A percentile compares a stretch with the other conserved stretches of the same genome.
Evolutionary conservation across 345 rosid genomes (phyloP).

Genomic region (Eucalyptus globulus): DNA sequence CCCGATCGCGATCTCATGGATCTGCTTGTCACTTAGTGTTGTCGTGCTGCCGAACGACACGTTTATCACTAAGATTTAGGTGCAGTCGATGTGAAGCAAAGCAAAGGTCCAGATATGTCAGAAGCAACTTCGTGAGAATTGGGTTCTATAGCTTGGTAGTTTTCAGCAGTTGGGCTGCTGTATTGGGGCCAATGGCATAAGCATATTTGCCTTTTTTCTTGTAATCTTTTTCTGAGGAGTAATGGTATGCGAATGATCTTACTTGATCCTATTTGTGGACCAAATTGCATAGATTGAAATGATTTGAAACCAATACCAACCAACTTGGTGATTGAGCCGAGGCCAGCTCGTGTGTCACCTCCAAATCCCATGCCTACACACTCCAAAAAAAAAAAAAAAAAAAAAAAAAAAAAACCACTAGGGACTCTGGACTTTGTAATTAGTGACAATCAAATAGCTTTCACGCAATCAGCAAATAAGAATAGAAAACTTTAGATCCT

Average conservation of each 20-base stretch:
- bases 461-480: neutral
- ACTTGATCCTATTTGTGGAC: neutral
- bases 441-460: neutral
- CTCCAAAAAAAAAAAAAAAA: neutral
- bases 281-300: neutral
- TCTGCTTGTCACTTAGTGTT: neutral
- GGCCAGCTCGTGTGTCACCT: neutral
- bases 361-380: neutral
- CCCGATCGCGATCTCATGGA: neutral
- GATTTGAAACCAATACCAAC: neutral
- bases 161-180: neutral
- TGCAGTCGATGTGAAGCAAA: neutral
- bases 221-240: neutral
- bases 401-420: neutral
- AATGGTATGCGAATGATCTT: too few species aligned
- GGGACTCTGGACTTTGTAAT: neutral
- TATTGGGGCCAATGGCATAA: neutral
- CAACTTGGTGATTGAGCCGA: neutral
- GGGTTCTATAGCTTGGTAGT: neutral
- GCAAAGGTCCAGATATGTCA: neutral
- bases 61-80: neutral
- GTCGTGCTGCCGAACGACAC: constrained; percentile 5
- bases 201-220: neutral
- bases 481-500: neutral
- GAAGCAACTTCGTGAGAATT: neutral